Percentiles rank a stretch among this genome's conserved stretches.
These are phyloP conservation scores for Sporothrix phasma DNA, from an alignment of 2,329 filamentous ascomycete genomes.

Conservation along the genomic window DNA sequence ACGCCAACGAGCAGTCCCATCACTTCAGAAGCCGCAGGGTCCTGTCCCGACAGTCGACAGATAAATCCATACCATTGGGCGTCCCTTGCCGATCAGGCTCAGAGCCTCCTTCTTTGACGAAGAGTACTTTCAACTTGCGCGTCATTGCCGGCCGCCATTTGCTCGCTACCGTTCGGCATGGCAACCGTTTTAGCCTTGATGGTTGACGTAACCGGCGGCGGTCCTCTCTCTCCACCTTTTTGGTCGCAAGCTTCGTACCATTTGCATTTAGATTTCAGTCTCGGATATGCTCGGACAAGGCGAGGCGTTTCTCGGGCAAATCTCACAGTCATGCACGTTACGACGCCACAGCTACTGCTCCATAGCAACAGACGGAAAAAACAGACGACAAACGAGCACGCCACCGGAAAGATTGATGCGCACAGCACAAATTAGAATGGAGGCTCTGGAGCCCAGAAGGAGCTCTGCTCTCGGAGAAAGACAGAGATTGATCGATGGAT, in stretches of 20 bases:
- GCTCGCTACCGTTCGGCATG: neutral
- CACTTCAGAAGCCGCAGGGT: neutral
- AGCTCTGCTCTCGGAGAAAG: neutral
- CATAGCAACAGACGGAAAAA: neutral
- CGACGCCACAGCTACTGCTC: neutral
- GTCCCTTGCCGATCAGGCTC: neutral
- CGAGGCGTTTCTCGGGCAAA: neutral
- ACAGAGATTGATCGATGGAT: neutral
- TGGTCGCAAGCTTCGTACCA: neutral
- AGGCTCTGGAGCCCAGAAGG: neutral
- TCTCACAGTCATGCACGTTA: neutral
- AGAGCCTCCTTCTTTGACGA: too few relatives aligned
- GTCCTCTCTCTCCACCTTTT: neutral
- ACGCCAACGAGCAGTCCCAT: neutral
- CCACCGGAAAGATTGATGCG: neutral
- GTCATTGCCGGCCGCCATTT: neutral
- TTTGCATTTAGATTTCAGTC: neutral
- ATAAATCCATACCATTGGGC: neutral
- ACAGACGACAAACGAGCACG: neutral
- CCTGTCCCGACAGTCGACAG: neutral
- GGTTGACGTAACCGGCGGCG: neutral
- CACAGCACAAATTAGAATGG: neutral
- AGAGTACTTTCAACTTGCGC: too few relatives aligned
- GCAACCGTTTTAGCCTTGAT: too few relatives aligned
- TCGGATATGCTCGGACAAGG: slow-evolving; percentile 5